Percentiles rank a stretch among this genome's conserved stretches.
These are phyloP conservation scores for Saccharomycopsis microspora DNA, from an alignment of 805 yeast species.

Conservation along the genomic window DNA sequence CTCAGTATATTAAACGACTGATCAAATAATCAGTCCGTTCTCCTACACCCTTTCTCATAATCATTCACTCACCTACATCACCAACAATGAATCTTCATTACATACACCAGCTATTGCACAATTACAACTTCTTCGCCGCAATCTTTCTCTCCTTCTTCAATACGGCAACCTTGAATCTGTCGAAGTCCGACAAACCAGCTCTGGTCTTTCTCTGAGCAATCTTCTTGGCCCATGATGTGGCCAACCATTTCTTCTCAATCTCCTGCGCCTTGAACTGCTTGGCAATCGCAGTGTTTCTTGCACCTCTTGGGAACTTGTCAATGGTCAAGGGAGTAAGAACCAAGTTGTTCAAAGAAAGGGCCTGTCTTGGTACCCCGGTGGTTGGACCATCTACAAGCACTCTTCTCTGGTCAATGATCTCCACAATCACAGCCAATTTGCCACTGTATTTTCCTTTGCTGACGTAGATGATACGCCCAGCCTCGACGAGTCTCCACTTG, in stretches of 20 bases:
- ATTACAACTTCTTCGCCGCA: constrained; percentile 79
- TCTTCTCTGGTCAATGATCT: constrained; percentile 98
- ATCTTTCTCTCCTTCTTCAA: constrained; percentile 95
- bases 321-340: constrained; percentile 88
- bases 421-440: constrained; percentile 94
- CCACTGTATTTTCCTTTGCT: constrained; percentile 63
- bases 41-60: no score
- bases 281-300: constrained; percentile 72
- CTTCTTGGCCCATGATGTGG: constrained; percentile 96
- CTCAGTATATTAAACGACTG: no score
- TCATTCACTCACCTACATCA: no score
- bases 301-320: constrained; percentile 85
- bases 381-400: constrained; percentile 97
- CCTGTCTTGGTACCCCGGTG: constrained; percentile 82
- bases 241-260: constrained; percentile 82
- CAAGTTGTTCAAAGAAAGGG: constrained; percentile 76
- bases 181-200: constrained; percentile 89
- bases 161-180: constrained; percentile 98
- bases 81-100: no score
- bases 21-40: no score
- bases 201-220: constrained; percentile 92
- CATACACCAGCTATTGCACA: no score
- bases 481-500: constrained; percentile 99
- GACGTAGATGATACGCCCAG: constrained; percentile 96
- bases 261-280: constrained; percentile 93